Conservation (phyloP, 1,284 basidiomycete species). For the Coriolopsis trogii region DNA sequence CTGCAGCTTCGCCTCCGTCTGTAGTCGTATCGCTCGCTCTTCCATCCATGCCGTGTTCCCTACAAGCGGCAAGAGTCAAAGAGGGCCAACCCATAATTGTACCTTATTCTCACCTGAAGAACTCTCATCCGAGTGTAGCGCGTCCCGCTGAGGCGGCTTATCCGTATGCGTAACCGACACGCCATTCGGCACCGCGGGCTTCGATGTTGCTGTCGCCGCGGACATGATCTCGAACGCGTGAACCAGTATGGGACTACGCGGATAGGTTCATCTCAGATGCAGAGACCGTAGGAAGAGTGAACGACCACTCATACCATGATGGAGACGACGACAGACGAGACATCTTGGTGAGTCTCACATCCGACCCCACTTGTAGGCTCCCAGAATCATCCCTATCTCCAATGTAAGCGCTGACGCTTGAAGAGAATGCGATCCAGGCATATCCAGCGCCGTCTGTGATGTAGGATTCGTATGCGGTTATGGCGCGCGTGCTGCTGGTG, state of each 20-base stretch:
- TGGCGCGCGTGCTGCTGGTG: background rate
- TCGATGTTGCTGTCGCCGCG: too few relatives aligned
- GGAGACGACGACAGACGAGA: background rate
- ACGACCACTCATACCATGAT: background rate
- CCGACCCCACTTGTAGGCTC: slow-evolving; percentile 3
- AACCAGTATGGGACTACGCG: background rate
- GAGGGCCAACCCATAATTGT: background rate
- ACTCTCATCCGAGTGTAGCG: too few relatives aligned
- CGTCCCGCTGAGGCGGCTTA: too few relatives aligned
- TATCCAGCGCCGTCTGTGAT: slow-evolving; percentile 4
- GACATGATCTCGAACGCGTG: background rate
- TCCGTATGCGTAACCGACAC: too few relatives aligned
- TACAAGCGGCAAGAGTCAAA: background rate
- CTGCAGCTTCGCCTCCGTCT: background rate
- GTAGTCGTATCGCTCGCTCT: background rate
- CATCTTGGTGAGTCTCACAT: background rate
- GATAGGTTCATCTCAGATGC: background rate
- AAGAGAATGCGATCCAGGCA: background rate
- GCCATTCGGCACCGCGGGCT: too few relatives aligned
- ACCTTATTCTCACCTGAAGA: too few relatives aligned
- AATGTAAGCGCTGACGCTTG: background rate
- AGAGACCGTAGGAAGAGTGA: background rate
- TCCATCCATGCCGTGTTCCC: too few relatives aligned
- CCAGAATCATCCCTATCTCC: background rate
- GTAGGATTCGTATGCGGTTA: background rate